Conservation (phyloP, 2,329 filamentous ascomycete genomes). For the Penicillium paneum region DNA sequence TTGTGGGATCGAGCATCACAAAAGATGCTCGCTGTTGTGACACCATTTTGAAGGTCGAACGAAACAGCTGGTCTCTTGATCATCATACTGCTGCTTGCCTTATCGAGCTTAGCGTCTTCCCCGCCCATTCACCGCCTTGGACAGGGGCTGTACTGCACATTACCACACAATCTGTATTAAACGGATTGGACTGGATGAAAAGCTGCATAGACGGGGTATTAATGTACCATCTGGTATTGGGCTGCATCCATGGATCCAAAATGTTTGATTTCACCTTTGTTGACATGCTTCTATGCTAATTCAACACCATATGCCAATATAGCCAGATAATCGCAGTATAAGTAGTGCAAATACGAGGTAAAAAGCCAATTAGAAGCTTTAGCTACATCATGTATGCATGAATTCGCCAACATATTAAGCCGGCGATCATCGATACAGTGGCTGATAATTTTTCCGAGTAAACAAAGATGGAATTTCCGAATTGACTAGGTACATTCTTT, state of each 20-base stretch:
- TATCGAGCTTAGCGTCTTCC: constrained; percentile 26
- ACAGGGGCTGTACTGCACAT: constrained; percentile 13
- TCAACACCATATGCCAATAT: not conserved
- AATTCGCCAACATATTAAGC: not conserved
- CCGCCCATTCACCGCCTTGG: constrained; percentile 24
- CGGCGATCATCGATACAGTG: constrained; percentile 1
- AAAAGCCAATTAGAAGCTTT: not conserved
- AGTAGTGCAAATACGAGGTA: no score
- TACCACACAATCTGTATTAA: constrained; percentile 8
- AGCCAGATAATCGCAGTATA: not conserved
- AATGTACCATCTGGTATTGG: not conserved
- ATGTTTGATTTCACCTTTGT: constrained; percentile 4
- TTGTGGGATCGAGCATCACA: constrained; percentile 27
- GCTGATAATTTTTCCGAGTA: constrained; percentile 7
- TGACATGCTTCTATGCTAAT: not conserved
- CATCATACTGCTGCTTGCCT: constrained; percentile 25
- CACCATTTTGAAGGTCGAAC: constrained; percentile 20
- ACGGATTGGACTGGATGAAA: not conserved
- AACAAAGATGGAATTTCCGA: not conserved
- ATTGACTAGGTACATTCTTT: not conserved
- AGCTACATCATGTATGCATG: not conserved
- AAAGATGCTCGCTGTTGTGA: constrained; percentile 23
- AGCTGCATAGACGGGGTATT: not conserved
- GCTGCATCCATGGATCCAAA: constrained; percentile 6
- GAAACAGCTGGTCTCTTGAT: constrained; percentile 28